Evolutionary conservation across 805 yeast genomes (phyloP).

Genomic region (Phaffomyces thermotolerans): DNA sequence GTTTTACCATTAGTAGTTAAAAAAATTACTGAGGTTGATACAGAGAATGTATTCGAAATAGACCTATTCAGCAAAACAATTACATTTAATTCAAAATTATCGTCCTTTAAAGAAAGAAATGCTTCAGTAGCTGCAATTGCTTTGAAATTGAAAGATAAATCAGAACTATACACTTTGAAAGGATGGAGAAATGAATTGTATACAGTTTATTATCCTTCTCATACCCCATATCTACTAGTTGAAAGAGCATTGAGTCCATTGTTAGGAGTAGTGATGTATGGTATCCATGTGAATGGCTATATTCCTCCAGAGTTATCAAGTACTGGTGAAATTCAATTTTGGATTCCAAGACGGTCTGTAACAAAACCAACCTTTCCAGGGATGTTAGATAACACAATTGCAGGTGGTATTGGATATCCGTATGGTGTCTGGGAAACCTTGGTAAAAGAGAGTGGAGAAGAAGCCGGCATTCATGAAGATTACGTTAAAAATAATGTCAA

Average conservation of each 20-base stretch:
- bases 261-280: slow-evolving; percentile 84
- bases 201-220: slow-evolving; percentile 52
- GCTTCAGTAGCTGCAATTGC: slow-evolving; percentile 38
- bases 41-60: neutral
- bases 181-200: slow-evolving; percentile 90
- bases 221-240: slow-evolving; percentile 52
- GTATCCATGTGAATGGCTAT: slow-evolving; percentile 83
- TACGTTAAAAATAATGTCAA: slow-evolving; percentile 40
- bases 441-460: slow-evolving; percentile 82
- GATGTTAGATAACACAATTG: slow-evolving; percentile 87
- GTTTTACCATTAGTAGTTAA: slow-evolving; percentile 10
- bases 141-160: slow-evolving; percentile 28
- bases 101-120: slow-evolving; percentile 36
- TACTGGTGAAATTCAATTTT: slow-evolving; percentile 43
- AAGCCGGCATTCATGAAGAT: slow-evolving; percentile 64
- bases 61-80: slow-evolving; percentile 16
- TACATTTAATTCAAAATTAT: slow-evolving; percentile 23
- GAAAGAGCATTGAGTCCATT: slow-evolving; percentile 81
- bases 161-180: slow-evolving; percentile 32
- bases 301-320: slow-evolving; percentile 36
- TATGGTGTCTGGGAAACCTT: slow-evolving; percentile 68
- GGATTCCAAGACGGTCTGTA: slow-evolving; percentile 81
- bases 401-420: slow-evolving; percentile 90
- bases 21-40: slow-evolving; percentile 4
- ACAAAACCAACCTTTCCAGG: slow-evolving; percentile 86